Conservation (phyloP, 257 asterid species). For the Eustoma russellianum region DNA sequence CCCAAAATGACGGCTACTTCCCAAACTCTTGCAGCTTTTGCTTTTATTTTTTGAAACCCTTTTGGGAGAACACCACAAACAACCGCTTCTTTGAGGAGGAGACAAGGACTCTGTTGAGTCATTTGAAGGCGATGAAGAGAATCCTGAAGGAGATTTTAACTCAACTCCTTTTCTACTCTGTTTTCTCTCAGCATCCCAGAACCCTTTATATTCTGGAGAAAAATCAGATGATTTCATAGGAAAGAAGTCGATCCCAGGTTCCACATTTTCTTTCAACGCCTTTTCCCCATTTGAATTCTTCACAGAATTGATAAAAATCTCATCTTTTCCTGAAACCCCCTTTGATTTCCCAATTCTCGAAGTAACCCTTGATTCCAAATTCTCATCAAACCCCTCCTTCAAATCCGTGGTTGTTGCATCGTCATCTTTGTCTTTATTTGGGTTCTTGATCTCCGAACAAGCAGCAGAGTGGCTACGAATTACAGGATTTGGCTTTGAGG, state of each 20-base stretch:
- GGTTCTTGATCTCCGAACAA: conserved; percentile 11
- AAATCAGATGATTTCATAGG: neutral
- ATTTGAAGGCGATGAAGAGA: conserved; percentile 28
- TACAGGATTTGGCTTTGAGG: conserved; percentile 27
- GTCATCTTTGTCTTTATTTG: conserved; percentile 12
- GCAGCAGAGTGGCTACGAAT: conserved; percentile 5
- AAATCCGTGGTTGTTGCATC: conserved; percentile 1
- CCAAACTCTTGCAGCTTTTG: conserved; percentile 27
- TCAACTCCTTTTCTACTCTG: conserved; percentile 11
- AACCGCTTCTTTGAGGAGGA: conserved; percentile 62
- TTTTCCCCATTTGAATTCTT: conserved; percentile 3
- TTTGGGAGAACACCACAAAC: conserved; percentile 77
- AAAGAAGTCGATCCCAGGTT: conserved; percentile 3
- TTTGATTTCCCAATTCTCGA: neutral
- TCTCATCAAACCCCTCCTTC: conserved; percentile 14
- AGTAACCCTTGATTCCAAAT: conserved; percentile 1
- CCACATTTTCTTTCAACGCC: conserved; percentile 5
- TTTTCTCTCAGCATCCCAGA: conserved; percentile 15
- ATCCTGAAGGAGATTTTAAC: conserved; percentile 12
- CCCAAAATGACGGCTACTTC: conserved; percentile 33
- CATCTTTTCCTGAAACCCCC: neutral
- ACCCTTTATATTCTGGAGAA: conserved; percentile 8
- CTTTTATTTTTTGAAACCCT: conserved; percentile 38
- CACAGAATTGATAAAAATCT: conserved; percentile 1
- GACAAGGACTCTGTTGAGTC: conserved; percentile 38